phyloP scores from a whole-genome alignment of 106 monocot species.

The Agapanthus africanus region DNA sequence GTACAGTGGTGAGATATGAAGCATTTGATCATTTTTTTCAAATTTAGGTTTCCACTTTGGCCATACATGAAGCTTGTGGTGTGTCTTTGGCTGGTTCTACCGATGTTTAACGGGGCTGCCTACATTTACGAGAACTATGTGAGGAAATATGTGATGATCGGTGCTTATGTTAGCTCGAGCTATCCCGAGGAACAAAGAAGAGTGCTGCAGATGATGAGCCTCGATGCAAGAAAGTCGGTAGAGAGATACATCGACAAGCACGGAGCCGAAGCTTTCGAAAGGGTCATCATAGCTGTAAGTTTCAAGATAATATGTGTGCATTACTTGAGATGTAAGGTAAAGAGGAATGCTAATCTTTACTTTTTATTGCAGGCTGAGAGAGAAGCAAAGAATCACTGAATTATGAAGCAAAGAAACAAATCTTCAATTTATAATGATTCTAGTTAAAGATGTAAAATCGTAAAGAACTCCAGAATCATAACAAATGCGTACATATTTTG shows the following conservation, averaged over 20 bases:
- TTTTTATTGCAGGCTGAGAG: slow-evolving; percentile 36
- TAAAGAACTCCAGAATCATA: too few species aligned
- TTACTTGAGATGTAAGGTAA: background rate
- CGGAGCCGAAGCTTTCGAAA: slow-evolving; percentile 67
- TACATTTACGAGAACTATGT: slow-evolving; percentile 88
- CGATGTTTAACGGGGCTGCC: slow-evolving; percentile 85
- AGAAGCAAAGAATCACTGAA: slow-evolving; percentile 49
- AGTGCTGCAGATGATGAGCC: slow-evolving; percentile 79
- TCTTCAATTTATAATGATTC: too few species aligned
- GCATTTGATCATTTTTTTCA: background rate
- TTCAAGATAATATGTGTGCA: background rate
- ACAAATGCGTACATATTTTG: too few species aligned
- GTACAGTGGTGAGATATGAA: background rate
- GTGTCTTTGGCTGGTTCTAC: slow-evolving; percentile 88
- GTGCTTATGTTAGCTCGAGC: slow-evolving; percentile 32
- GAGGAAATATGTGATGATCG: slow-evolving; percentile 65
- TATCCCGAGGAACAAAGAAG: slow-evolving; percentile 60
- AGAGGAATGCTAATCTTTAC: background rate
- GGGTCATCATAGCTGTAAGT: slow-evolving; percentile 66
- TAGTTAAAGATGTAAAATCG: too few species aligned
- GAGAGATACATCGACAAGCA: slow-evolving; percentile 65
- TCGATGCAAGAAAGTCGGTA: slow-evolving; percentile 80
- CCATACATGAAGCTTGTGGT: slow-evolving; percentile 80
- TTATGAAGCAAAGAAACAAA: too few species aligned
- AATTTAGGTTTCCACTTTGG: slow-evolving; percentile 83